Evolutionary conservation across 345 rosid genomes (phyloP).

Genomic region (Gossypium anomalum): DNA sequence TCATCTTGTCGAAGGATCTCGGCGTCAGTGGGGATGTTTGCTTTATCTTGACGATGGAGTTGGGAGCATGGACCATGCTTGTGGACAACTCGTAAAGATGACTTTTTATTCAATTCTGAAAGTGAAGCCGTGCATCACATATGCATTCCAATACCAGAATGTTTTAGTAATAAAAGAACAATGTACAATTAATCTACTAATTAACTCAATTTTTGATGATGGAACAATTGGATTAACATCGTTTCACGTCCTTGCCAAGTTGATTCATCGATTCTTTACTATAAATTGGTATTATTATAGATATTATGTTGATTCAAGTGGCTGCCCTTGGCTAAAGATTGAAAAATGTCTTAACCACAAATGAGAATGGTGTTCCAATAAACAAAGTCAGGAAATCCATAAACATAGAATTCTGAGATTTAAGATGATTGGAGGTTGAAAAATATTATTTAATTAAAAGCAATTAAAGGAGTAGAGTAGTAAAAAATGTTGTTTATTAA

Average conservation of each 20-base stretch:
- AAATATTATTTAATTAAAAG: too few species aligned
- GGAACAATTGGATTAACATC: not conserved
- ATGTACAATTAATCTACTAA: too few species aligned
- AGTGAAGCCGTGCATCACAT: not conserved
- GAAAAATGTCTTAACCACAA: too few species aligned
- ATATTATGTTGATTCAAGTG: not conserved
- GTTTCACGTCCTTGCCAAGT: not conserved
- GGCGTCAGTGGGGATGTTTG: constrained; percentile 28
- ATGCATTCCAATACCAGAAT: not conserved
- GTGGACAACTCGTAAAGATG: constrained; percentile 57
- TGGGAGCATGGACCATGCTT: constrained; percentile 64
- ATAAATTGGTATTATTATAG: not conserved
- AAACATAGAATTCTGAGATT: too few species aligned
- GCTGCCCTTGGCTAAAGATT: not conserved
- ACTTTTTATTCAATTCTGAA: constrained; percentile 30
- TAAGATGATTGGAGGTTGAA: too few species aligned
- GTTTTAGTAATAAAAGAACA: not conserved
- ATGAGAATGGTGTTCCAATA: not conserved
- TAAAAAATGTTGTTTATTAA: too few species aligned
- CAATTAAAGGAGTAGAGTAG: too few species aligned
- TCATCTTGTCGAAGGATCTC: constrained; percentile 59
- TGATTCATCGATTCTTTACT: not conserved
- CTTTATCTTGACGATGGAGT: constrained; percentile 9
- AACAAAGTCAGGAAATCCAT: not conserved
- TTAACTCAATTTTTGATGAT: not conserved